phyloP scores from a whole-genome alignment of 495 filamentous ascomycete genomes.

The Xylaria sp. region DNA sequence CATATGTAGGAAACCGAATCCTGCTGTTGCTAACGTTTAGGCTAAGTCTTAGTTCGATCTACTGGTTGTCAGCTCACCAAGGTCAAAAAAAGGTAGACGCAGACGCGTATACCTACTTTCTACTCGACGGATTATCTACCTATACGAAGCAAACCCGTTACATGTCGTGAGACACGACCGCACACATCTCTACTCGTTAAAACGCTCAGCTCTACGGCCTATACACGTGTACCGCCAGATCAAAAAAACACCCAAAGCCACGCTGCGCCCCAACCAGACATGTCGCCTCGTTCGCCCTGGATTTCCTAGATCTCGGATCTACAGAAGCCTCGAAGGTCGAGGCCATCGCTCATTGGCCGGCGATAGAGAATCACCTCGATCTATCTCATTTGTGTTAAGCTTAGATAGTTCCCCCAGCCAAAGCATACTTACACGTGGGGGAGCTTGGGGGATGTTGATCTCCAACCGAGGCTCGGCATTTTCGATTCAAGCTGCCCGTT shows the following conservation, averaged over 20 bases:
- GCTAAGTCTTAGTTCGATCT: neutral
- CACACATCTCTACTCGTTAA: neutral
- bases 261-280: neutral
- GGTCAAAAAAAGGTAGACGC: too few species aligned
- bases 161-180: neutral
- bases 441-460: neutral
- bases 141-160: neutral
- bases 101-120: slow-evolving; percentile 1
- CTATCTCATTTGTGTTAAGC: neutral
- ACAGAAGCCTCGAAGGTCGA: neutral
- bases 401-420: neutral
- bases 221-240: slow-evolving; percentile 14
- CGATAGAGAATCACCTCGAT: neutral
- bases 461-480: slow-evolving; percentile 4
- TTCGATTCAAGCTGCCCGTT: neutral
- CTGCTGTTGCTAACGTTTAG: neutral
- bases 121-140: neutral
- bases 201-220: neutral
- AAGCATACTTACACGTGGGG: slow-evolving; percentile 1
- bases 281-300: neutral
- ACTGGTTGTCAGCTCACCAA: neutral
- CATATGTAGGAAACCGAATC: neutral
- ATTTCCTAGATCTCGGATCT: neutral
- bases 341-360: neutral
- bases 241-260: slow-evolving; percentile 5